Evolutionary conservation across 1,139 yeast species (phyloP).

Genomic region (Nakaseomyces kungkrabaensis): DNA sequence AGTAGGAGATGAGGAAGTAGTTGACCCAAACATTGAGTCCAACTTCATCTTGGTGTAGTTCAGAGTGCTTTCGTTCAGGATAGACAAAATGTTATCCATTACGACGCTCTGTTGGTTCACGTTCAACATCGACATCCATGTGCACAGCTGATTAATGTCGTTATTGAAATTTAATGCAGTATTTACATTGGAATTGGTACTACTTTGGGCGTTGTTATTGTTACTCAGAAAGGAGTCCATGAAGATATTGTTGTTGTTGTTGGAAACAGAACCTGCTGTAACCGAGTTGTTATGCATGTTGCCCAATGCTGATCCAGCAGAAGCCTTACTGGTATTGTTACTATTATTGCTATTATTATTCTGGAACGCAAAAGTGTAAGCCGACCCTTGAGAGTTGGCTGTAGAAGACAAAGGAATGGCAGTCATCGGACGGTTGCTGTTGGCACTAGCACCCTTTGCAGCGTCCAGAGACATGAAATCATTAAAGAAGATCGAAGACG

Average conservation of each 20-base stretch:
- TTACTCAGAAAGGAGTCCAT: conserved; percentile 11
- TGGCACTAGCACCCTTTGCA: not conserved
- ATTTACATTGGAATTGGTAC: conserved; percentile 10
- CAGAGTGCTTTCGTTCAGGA: conserved; percentile 41
- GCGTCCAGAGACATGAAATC: not conserved
- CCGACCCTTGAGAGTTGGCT: not conserved
- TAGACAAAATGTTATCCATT: conserved; percentile 47
- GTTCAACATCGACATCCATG: conserved; percentile 51
- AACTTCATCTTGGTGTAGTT: conserved; percentile 36
- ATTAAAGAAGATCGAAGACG: conserved; percentile 1
- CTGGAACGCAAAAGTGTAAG: conserved; percentile 1
- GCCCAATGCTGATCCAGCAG: not conserved
- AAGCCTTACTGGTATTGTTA: not conserved
- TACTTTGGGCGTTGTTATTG: conserved; percentile 15
- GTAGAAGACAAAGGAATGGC: not conserved
- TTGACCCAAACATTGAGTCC: conserved; percentile 21
- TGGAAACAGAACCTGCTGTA: conserved; percentile 4
- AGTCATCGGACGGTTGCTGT: conserved; percentile 1
- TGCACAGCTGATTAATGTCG: conserved; percentile 43
- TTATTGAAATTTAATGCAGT: conserved; percentile 33
- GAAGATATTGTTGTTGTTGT: not conserved
- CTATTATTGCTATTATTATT: not conserved
- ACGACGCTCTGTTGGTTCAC: conserved; percentile 49
- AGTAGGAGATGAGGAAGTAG: conserved; percentile 2
- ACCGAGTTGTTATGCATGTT: conserved; percentile 2